Evolutionary conservation across 306 rosid genomes (phyloP).

Genomic region (Vigna radiata): DNA sequence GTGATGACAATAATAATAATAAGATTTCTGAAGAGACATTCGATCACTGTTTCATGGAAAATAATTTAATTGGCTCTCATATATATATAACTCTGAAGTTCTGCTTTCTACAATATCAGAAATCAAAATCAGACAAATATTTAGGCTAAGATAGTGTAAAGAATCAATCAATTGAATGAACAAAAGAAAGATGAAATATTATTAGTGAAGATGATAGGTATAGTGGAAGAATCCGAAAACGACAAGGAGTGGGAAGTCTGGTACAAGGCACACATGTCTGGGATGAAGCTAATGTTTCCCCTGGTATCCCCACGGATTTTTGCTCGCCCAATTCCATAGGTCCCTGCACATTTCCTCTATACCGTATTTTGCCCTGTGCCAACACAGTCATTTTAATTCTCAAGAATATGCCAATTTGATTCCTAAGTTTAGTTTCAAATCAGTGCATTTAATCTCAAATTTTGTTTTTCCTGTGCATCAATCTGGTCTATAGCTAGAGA

Average conservation of each 20-base stretch:
- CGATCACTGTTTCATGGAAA: not conserved
- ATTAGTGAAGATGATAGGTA: not conserved
- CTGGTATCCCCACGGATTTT: constrained; percentile 83
- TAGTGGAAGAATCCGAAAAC: not conserved
- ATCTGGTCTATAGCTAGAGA: too few species aligned
- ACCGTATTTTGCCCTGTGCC: constrained; percentile 51
- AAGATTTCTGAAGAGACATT: not conserved
- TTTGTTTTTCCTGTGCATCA: too few species aligned
- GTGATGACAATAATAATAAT: not conserved
- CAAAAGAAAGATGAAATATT: not conserved
- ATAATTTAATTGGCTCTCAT: not conserved
- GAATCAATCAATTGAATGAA: not conserved
- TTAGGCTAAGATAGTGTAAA: not conserved
- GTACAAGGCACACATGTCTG: not conserved
- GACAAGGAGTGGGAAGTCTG: not conserved
- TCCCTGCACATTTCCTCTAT: constrained; percentile 91
- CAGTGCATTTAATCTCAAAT: too few species aligned
- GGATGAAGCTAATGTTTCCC: constrained; percentile 9
- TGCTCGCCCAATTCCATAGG: constrained; percentile 88
- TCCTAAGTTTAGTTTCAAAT: too few species aligned
- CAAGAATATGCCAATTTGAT: not conserved
- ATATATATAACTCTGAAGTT: too few species aligned
- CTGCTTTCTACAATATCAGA: not conserved
- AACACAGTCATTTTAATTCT: not conserved
- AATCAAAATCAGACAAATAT: not conserved